These are phyloP conservation scores for Mimosa bimucronata DNA, from an alignment of 306 rosid genomes.

Conservation along the genomic window DNA sequence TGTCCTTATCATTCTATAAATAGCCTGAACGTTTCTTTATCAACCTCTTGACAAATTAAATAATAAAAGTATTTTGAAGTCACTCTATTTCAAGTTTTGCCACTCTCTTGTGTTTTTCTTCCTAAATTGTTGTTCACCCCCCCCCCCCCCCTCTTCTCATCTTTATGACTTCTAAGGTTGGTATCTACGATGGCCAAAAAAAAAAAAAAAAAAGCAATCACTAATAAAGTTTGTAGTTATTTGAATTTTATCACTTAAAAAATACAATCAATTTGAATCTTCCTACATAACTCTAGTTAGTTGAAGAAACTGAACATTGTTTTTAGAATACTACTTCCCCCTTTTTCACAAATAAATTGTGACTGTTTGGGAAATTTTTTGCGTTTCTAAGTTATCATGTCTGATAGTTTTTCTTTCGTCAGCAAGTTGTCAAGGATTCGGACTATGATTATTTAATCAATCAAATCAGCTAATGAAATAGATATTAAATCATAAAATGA, in stretches of 20 bases:
- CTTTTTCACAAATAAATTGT: background rate
- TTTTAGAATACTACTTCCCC: background rate
- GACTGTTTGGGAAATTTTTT: background rate
- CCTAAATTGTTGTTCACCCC: too few species aligned
- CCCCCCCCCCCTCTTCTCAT: background rate
- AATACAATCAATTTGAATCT: background rate
- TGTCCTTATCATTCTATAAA: background rate
- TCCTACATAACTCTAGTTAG: background rate
- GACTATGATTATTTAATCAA: too few species aligned
- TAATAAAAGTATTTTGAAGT: background rate
- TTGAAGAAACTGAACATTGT: slow-evolving; percentile 2
- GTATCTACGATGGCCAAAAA: background rate
- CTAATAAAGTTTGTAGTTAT: background rate
- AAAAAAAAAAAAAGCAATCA: too few species aligned
- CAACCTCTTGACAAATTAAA: too few species aligned
- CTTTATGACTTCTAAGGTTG: too few species aligned
- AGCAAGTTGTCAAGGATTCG: too few species aligned
- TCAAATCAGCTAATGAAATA: too few species aligned
- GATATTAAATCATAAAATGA: background rate
- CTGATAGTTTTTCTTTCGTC: too few species aligned
- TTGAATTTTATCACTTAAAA: too few species aligned
- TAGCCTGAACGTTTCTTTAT: background rate
- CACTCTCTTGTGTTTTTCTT: background rate
- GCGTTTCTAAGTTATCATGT: too few species aligned
- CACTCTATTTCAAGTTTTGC: background rate